Evolutionary conservation across 805 yeast genomes (phyloP).

Genomic region (Metschnikowia continentalis): DNA sequence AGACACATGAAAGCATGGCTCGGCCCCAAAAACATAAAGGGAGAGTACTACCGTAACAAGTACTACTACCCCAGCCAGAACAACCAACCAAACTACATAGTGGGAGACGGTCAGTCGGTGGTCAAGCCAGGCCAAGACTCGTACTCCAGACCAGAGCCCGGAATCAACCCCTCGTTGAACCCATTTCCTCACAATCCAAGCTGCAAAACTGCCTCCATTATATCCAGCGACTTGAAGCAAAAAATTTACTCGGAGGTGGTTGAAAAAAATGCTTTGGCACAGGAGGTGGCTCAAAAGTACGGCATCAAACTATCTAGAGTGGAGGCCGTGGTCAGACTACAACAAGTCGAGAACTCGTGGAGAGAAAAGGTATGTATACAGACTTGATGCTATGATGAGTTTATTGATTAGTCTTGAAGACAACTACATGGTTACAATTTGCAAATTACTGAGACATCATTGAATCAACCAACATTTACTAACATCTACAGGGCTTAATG

Average conservation of each 20-base stretch:
- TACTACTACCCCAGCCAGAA: slow-evolving; percentile 63
- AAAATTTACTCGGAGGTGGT: slow-evolving; percentile 55
- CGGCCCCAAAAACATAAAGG: slow-evolving; percentile 81
- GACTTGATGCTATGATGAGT: slow-evolving; percentile 41
- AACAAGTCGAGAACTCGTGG: slow-evolving; percentile 62
- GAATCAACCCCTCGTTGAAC: slow-evolving; percentile 38
- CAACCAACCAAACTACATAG: slow-evolving; percentile 70
- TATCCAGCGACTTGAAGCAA: slow-evolving; percentile 56
- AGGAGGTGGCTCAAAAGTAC: slow-evolving; percentile 71
- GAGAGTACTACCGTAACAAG: slow-evolving; percentile 74
- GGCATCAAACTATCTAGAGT: slow-evolving; percentile 82
- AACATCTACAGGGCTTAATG: slow-evolving; percentile 44
- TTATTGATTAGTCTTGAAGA: slow-evolving; percentile 78
- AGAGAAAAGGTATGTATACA: slow-evolving; percentile 51
- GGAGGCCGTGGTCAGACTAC: slow-evolving; percentile 78
- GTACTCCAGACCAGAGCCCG: slow-evolving; percentile 10
- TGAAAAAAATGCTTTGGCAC: slow-evolving; percentile 52
- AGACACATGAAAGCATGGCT: slow-evolving; percentile 67
- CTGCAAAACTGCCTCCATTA: slow-evolving; percentile 61
- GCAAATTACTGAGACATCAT: slow-evolving; percentile 17
- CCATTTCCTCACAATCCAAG: slow-evolving; percentile 80
- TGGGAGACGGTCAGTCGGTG: slow-evolving; percentile 44
- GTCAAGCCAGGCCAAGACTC: slow-evolving; percentile 23
- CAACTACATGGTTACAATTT: slow-evolving; percentile 51
- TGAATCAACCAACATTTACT: slow-evolving; percentile 21